phyloP scores from a whole-genome alignment of 495 filamentous ascomycete genomes.

The Physcia stellaris region DNA sequence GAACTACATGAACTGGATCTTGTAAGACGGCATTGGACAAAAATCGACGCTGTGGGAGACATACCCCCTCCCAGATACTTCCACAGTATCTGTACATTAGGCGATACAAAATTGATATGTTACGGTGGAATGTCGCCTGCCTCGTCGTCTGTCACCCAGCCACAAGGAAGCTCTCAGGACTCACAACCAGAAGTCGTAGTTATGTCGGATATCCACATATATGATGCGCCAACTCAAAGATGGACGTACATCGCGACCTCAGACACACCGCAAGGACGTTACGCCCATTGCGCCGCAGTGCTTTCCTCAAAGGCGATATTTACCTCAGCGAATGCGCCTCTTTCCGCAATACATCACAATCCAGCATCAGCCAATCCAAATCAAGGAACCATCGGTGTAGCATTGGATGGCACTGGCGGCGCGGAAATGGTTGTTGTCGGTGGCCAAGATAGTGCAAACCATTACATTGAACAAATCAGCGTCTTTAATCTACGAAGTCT shows the following conservation, averaged over 20 bases:
- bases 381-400: conserved; percentile 72
- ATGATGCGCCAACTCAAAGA: conserved; percentile 67
- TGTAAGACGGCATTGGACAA: conserved; percentile 82
- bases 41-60: conserved; percentile 70
- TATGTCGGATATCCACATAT: conserved; percentile 97
- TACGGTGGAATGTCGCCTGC: conserved; percentile 96
- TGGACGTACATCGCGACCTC: conserved; percentile 75
- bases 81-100: conserved; percentile 84
- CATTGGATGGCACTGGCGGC: conserved; percentile 78
- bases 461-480: conserved; percentile 96
- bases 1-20: conserved; percentile 90
- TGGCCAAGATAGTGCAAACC: conserved; percentile 92
- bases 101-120: conserved; percentile 91
- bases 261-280: conserved; percentile 83
- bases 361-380: conserved; percentile 65
- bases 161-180: conserved; percentile 38
- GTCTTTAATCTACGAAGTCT: conserved; percentile 95
- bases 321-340: conserved; percentile 63
- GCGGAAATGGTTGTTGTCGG: conserved; percentile 97
- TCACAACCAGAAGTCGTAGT: conserved; percentile 81
- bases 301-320: conserved; percentile 78
- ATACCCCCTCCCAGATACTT: conserved; percentile 88
- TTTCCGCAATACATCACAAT: conserved; percentile 81
- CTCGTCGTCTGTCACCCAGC: conserved; percentile 26
- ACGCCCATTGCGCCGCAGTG: conserved; percentile 92